phyloP scores from a whole-genome alignment of 495 filamentous ascomycete species.

The Aspergillus carlsbadensis region DNA sequence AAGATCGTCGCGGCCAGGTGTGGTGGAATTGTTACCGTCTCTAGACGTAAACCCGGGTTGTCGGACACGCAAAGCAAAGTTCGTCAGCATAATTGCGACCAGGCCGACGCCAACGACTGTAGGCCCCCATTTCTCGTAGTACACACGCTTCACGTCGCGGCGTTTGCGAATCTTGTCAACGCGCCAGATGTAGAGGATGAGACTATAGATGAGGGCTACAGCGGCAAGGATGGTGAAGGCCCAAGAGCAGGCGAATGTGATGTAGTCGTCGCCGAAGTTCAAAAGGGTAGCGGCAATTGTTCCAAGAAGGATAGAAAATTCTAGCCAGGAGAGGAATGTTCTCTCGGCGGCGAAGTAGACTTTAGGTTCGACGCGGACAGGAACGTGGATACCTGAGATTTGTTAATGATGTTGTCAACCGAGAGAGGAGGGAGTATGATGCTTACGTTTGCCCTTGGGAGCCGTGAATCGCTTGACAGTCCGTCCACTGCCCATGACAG shows the following conservation, averaged over 20 bases:
- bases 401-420: conserved; percentile 7
- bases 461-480: conserved; percentile 72
- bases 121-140: conserved; percentile 88
- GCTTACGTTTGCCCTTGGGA: conserved; percentile 78
- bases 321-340: conserved; percentile 96
- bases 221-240: conserved; percentile 81
- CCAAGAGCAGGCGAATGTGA: conserved; percentile 65
- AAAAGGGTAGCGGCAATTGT: conserved; percentile 88
- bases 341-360: conserved; percentile 96
- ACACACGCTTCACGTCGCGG: conserved; percentile 67
- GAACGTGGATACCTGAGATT: conserved; percentile 78
- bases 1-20: conserved; percentile 8
- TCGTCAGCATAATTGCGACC: conserved; percentile 69
- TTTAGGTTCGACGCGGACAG: conserved; percentile 93
- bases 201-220: conserved; percentile 70
- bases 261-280: conserved; percentile 69
- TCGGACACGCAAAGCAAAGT: conserved; percentile 58
- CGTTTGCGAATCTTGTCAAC: conserved; percentile 79
- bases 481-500: conserved; percentile 49
- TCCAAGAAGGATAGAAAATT: conserved; percentile 91
- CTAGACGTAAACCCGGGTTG: conserved; percentile 33
- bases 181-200: conserved; percentile 83
- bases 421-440: neutral
- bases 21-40: neutral
- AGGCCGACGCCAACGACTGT: conserved; percentile 73